phyloP scores from a whole-genome alignment of 192 early-diverging fungal genomes.

The Tieghemiomyces parasiticus region DNA sequence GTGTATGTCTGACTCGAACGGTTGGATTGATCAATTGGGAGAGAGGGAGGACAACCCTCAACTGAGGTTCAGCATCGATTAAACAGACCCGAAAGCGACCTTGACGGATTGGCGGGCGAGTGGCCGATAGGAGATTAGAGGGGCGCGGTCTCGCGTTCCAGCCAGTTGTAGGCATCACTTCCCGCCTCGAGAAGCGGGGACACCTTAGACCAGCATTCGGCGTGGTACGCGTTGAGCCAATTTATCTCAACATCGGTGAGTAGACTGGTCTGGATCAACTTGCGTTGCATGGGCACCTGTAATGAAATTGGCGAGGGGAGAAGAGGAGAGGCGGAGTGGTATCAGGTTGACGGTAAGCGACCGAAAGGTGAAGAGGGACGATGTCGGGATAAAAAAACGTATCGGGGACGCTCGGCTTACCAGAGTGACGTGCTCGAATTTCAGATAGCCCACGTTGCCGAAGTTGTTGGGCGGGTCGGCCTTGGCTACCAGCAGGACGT shows the following conservation, averaged over 20 bases:
- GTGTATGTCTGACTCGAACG: too few species aligned
- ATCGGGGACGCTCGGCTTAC: too few species aligned
- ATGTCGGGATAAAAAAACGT: too few species aligned
- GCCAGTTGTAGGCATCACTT: constrained; percentile 57
- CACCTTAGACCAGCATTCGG: constrained; percentile 56
- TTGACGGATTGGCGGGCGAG: too few species aligned
- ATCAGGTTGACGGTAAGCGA: constrained; percentile 1
- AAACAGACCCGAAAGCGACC: too few species aligned
- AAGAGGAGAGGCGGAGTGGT: constrained; percentile 12
- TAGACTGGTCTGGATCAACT: constrained; percentile 57
- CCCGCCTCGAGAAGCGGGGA: constrained; percentile 58
- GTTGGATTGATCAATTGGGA: too few species aligned
- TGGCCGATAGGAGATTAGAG: too few species aligned
- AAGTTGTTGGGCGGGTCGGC: constrained; percentile 67
- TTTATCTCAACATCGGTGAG: constrained; percentile 55
- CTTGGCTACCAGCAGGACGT: constrained; percentile 68
- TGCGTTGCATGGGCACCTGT: constrained; percentile 61
- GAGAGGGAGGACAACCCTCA: too few species aligned
- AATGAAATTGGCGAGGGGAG: neutral
- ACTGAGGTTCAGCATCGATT: too few species aligned
- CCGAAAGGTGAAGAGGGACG: too few species aligned
- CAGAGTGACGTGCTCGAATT: constrained; percentile 86
- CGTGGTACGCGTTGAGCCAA: constrained; percentile 86
- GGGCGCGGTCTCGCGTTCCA: constrained; percentile 61
- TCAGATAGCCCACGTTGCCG: constrained; percentile 63